These are phyloP conservation scores for Daldinia sp. DNA, from an alignment of 2,329 filamentous ascomycete species.

Conservation along the genomic window DNA sequence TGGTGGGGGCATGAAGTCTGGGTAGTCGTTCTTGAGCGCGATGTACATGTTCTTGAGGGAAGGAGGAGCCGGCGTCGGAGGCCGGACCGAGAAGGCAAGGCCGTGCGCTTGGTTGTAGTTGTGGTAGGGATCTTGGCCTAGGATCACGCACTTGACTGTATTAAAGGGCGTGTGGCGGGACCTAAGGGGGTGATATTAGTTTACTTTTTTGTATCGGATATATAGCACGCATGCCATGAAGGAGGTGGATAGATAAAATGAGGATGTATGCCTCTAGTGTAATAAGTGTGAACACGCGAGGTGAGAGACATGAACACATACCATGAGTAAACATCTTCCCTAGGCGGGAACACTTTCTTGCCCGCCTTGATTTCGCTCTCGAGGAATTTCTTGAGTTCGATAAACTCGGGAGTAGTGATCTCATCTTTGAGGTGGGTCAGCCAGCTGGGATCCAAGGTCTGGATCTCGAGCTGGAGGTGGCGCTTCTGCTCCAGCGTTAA, in stretches of 20 bases:
- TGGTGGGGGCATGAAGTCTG: slow-evolving; percentile 78
- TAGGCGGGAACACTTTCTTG: slow-evolving; percentile 87
- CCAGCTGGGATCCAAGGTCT: slow-evolving; percentile 93
- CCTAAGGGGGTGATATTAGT: slow-evolving; percentile 65
- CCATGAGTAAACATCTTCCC: slow-evolving; percentile 95
- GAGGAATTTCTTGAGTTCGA: slow-evolving; percentile 89
- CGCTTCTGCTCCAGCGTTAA: slow-evolving; percentile 85
- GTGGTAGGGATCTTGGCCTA: slow-evolving; percentile 98
- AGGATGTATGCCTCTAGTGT: no score
- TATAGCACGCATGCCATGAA: not conserved
- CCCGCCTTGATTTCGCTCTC: slow-evolving; percentile 79
- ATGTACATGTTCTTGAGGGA: slow-evolving; percentile 96
- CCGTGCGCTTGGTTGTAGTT: slow-evolving; percentile 96
- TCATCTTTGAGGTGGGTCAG: slow-evolving; percentile 90
- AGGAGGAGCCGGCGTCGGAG: slow-evolving; percentile 87
- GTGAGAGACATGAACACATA: slow-evolving; percentile 58
- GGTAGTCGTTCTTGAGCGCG: slow-evolving; percentile 88
- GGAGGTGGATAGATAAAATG: not conserved
- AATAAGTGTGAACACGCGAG: not conserved
- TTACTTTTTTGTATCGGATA: not conserved
- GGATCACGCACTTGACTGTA: slow-evolving; percentile 89
- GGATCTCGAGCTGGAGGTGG: slow-evolving; percentile 88
- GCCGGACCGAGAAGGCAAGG: slow-evolving; percentile 92
- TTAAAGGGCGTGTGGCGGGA: slow-evolving; percentile 91
- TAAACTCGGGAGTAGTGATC: slow-evolving; percentile 80